Conservation (phyloP, 805 yeast genomes). For the Saturnispora halmiae region DNA sequence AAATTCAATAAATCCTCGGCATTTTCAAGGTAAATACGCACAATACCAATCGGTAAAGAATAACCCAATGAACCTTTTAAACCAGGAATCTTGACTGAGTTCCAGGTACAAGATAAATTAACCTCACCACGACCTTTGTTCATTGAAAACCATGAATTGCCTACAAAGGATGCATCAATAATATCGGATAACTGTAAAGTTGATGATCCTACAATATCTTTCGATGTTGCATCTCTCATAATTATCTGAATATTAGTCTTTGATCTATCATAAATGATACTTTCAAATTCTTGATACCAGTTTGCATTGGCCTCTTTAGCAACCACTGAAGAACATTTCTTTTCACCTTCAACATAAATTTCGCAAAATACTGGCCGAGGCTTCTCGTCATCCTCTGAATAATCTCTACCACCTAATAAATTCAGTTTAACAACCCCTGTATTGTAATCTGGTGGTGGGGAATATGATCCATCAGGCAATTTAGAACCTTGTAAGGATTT, state of each 20-base stretch:
- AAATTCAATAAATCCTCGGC: slow-evolving; percentile 74
- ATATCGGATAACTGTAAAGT: slow-evolving; percentile 53
- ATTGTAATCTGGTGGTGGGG: slow-evolving; percentile 85
- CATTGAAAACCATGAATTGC: slow-evolving; percentile 69
- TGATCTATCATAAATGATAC: slow-evolving; percentile 61
- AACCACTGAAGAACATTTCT: slow-evolving; percentile 47
- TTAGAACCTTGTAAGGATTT: slow-evolving; percentile 59
- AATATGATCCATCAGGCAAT: slow-evolving; percentile 71
- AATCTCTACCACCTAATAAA: slow-evolving; percentile 52
- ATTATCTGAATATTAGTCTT: slow-evolving; percentile 59
- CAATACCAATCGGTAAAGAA: slow-evolving; percentile 90
- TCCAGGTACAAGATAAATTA: slow-evolving; percentile 67
- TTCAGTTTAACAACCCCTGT: slow-evolving; percentile 82
- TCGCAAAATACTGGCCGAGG: slow-evolving; percentile 63
- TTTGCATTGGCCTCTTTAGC: slow-evolving; percentile 56
- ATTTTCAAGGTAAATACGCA: slow-evolving; percentile 59
- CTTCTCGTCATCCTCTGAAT: slow-evolving; percentile 31
- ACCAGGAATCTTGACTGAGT: slow-evolving; percentile 66
- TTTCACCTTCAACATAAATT: slow-evolving; percentile 53
- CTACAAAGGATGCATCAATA: slow-evolving; percentile 69
- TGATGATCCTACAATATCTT: slow-evolving; percentile 50
- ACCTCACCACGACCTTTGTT: slow-evolving; percentile 64
- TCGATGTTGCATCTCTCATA: slow-evolving; percentile 53
- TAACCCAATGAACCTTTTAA: slow-evolving; percentile 71
- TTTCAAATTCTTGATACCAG: slow-evolving; percentile 50